These are phyloP conservation scores for Schoenoplectus triqueter DNA, from an alignment of 202 grass and related monocot genomes.

Conservation along the genomic window DNA sequence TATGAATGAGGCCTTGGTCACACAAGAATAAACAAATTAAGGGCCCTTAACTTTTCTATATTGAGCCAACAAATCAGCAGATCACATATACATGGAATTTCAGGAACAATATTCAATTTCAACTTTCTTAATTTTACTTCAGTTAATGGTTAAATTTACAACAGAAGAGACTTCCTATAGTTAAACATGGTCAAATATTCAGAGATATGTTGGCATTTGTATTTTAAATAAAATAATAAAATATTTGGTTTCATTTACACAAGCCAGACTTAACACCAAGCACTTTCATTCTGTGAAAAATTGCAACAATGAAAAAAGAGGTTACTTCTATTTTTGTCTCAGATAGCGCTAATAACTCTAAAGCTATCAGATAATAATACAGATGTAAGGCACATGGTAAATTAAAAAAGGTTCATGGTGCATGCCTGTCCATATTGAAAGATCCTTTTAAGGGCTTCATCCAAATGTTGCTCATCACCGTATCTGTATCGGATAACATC, in stretches of 20 bases:
- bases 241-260: not conserved
- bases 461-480: constrained; percentile 94
- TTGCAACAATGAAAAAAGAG: not conserved
- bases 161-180: not conserved
- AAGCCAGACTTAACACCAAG: no score
- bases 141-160: constrained; percentile 7
- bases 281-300: no score
- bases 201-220: not conserved
- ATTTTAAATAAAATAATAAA: not conserved
- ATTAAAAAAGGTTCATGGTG: constrained; percentile 54
- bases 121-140: not conserved
- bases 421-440: constrained; percentile 98
- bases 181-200: not conserved
- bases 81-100: not conserved
- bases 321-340: not conserved
- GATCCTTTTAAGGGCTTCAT: constrained; percentile 89
- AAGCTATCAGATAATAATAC: constrained; percentile 19
- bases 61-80: not conserved
- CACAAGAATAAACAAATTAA: not conserved
- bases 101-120: not conserved
- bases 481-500: constrained; percentile 96
- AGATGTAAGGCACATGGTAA: constrained; percentile 17
- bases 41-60: not conserved
- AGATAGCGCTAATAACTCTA: not conserved
- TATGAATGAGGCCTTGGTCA: not conserved